Conservation (phyloP, 1,284 basidiomycete genomes). For the Stereum hirsutum region DNA sequence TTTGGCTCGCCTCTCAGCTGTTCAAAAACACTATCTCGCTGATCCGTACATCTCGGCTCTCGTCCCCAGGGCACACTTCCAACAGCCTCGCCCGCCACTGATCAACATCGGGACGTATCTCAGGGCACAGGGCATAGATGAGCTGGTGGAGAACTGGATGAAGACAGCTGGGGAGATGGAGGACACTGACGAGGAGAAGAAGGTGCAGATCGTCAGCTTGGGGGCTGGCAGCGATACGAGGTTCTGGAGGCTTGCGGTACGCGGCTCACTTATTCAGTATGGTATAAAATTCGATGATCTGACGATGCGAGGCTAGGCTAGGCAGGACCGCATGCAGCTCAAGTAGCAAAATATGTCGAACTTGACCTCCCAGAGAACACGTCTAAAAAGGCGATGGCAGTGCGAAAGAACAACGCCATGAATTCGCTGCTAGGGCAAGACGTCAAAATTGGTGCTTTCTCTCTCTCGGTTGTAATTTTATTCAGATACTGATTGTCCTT, state of each 20-base stretch:
- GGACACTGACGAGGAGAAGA: conserved; percentile 22
- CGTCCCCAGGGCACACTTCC: conserved; percentile 52
- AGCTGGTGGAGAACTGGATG: conserved; percentile 70
- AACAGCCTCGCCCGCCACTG: conserved; percentile 68
- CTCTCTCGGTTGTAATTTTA: background rate
- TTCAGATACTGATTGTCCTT: background rate
- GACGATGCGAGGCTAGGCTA: conserved; percentile 17
- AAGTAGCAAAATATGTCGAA: conserved; percentile 67
- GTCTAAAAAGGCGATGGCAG: conserved; percentile 74
- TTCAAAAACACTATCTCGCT: conserved; percentile 62
- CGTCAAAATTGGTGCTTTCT: background rate
- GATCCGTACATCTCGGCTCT: conserved; percentile 66
- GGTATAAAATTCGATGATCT: background rate
- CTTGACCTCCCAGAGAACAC: conserved; percentile 87
- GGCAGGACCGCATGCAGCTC: conserved; percentile 40
- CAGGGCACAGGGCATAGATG: conserved; percentile 75
- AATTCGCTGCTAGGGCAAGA: conserved; percentile 41
- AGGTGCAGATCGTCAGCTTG: conserved; percentile 79
- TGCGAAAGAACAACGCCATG: conserved; percentile 63
- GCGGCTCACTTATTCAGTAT: no score
- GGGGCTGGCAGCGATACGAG: conserved; percentile 92
- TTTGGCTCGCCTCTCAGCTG: conserved; percentile 73
- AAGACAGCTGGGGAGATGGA: conserved; percentile 18
- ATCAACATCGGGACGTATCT: conserved; percentile 96
- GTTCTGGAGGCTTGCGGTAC: conserved; percentile 84